These are phyloP conservation scores for Umbelopsis vinacea DNA, from an alignment of 192 early-diverging fungal species.

Conservation along the genomic window DNA sequence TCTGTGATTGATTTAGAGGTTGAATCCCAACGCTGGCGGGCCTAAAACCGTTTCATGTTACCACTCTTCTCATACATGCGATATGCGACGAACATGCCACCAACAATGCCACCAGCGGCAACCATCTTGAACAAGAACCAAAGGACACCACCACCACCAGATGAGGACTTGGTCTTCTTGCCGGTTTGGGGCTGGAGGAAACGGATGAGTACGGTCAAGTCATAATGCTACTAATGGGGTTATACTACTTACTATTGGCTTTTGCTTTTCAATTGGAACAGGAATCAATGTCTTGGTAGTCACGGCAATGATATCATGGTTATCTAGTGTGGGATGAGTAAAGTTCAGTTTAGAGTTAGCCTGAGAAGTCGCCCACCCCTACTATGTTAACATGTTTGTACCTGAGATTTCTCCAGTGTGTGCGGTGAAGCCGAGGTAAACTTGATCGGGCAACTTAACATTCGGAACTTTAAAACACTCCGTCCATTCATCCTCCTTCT, in stretches of 20 bases:
- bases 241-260: background rate
- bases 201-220: background rate
- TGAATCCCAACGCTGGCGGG: background rate
- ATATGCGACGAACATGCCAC: constrained; percentile 31
- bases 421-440: constrained; percentile 92
- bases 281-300: constrained; percentile 37
- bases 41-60: constrained; percentile 37
- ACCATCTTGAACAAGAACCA: constrained; percentile 34
- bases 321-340: constrained; percentile 28
- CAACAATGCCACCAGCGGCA: constrained; percentile 22
- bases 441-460: constrained; percentile 73
- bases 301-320: constrained; percentile 54
- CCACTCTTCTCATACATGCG: constrained; percentile 31
- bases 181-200: background rate
- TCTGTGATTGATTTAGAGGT: background rate
- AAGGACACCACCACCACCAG: constrained; percentile 21
- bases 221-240: background rate
- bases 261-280: constrained; percentile 15
- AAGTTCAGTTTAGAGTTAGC: background rate
- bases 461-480: constrained; percentile 81
- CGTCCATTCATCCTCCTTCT: constrained; percentile 68
- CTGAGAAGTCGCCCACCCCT: no score
- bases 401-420: constrained; percentile 90
- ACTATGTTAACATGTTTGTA: constrained; percentile 22
- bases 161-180: constrained; percentile 1